Evolutionary conservation across 108 stramenopile genomes (phyloP).

Genomic region (Nitzschia palea): DNA sequence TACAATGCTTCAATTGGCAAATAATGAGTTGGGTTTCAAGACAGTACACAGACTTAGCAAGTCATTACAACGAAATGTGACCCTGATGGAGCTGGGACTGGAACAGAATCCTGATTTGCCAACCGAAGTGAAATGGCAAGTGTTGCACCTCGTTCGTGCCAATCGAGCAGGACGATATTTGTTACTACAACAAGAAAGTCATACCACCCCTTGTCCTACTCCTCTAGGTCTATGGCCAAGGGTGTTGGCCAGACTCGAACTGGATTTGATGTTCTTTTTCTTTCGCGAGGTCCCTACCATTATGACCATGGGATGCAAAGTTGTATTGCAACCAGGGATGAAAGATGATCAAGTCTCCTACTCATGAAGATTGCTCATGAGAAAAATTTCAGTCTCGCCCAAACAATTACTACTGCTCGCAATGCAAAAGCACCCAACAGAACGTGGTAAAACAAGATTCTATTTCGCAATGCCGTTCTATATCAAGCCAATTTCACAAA

Average conservation of each 20-base stretch:
- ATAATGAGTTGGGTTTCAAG: slow-evolving; percentile 39
- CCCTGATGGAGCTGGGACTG: slow-evolving; percentile 15
- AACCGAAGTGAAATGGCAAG: not conserved
- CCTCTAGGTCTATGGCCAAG: slow-evolving; percentile 20
- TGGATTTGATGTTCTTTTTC: slow-evolving; percentile 29
- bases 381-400: too few relatives aligned
- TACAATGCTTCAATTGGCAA: slow-evolving; percentile 36
- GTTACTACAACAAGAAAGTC: slow-evolving; percentile 4
- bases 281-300: slow-evolving; percentile 7
- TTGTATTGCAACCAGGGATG: too few relatives aligned
- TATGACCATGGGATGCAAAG: too few relatives aligned
- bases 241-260: slow-evolving; percentile 10
- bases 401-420: too few relatives aligned
- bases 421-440: too few relatives aligned
- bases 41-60: slow-evolving; percentile 28
- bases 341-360: too few relatives aligned
- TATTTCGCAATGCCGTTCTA: too few relatives aligned
- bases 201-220: not conserved
- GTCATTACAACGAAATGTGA: slow-evolving; percentile 24
- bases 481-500: too few relatives aligned
- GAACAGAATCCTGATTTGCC: slow-evolving; percentile 24
- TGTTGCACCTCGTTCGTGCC: slow-evolving; percentile 8
- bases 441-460: too few relatives aligned
- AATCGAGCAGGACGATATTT: slow-evolving; percentile 38
- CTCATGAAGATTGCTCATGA: too few relatives aligned